phyloP scores from a whole-genome alignment of 371 early-diverging fungal species.

The Rhizopus delemar region DNA sequence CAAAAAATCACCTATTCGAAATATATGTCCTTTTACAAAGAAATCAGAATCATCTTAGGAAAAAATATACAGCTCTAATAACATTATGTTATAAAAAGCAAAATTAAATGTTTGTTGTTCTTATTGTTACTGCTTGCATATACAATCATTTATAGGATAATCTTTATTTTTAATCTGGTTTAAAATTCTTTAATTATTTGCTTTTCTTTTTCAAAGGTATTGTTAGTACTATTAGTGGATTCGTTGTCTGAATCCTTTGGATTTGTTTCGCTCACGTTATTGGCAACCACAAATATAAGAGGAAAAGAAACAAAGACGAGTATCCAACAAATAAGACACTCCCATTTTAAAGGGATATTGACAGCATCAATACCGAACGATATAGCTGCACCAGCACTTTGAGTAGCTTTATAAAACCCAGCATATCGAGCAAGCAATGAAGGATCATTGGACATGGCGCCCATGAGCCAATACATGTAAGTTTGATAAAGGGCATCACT shows the following conservation, averaged over 20 bases:
- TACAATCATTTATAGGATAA: no score
- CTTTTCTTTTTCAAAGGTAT: not conserved
- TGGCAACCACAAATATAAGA: slow-evolving; percentile 32
- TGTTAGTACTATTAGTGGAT: not conserved
- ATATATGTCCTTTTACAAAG: no score
- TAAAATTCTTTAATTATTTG: not conserved
- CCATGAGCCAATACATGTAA: slow-evolving; percentile 79
- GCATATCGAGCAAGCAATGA: slow-evolving; percentile 68
- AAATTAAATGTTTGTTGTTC: no score
- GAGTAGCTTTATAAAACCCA: slow-evolving; percentile 73
- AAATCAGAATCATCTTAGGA: no score
- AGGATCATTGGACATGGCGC: slow-evolving; percentile 73
- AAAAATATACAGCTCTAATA: no score
- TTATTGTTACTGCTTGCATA: no score
- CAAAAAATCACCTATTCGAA: no score
- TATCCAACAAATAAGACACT: slow-evolving; percentile 39
- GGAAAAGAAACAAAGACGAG: slow-evolving; percentile 41
- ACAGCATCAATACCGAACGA: slow-evolving; percentile 45
- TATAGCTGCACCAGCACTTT: slow-evolving; percentile 52
- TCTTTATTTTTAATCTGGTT: no score
- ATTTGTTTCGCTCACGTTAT: slow-evolving; percentile 32
- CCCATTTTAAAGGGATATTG: slow-evolving; percentile 34
- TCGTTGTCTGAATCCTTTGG: not conserved
- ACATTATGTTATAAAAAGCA: no score
- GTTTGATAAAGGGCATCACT: slow-evolving; percentile 72